Conservation (phyloP, 202 grass and related monocot genomes). For the Musa balbisiana region DNA sequence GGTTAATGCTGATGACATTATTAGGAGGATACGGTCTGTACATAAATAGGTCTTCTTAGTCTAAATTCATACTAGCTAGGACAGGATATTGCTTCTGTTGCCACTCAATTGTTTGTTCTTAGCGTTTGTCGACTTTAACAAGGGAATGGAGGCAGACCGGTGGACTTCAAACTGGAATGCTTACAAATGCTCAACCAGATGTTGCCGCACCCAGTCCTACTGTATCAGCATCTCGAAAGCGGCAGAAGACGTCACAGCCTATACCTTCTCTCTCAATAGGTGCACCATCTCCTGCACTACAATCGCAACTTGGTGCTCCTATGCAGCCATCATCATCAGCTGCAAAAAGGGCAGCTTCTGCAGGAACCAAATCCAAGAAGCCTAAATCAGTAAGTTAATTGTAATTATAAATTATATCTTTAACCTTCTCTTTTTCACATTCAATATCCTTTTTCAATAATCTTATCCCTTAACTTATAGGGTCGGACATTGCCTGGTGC, state of each 20-base stretch:
- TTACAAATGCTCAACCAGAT: constrained; percentile 12
- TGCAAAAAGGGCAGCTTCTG: background rate
- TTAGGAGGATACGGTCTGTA: constrained; percentile 12
- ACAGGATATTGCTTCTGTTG: background rate
- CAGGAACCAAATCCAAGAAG: constrained; percentile 13
- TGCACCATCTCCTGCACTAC: background rate
- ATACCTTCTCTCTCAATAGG: background rate
- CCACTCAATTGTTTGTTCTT: background rate
- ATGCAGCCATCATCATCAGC: constrained; percentile 9
- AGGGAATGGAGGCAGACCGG: constrained; percentile 14
- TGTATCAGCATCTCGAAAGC: constrained; percentile 13
- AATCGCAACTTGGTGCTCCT: background rate
- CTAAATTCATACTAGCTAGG: background rate
- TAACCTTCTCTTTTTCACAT: background rate
- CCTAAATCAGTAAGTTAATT: constrained; percentile 10
- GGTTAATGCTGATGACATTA: constrained; percentile 14
- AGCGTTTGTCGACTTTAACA: background rate
- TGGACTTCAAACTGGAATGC: background rate
- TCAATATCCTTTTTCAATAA: background rate
- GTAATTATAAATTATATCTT: background rate
- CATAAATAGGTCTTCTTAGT: background rate
- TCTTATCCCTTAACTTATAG: background rate
- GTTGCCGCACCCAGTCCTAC: background rate
- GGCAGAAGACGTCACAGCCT: constrained; percentile 4
- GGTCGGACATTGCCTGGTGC: background rate